Percentiles rank a stretch among this genome's conserved stretches.
These are phyloP conservation scores for Trypanosoma conorhini DNA, from an alignment of 208 protist genomes.

Conservation along the genomic window DNA sequence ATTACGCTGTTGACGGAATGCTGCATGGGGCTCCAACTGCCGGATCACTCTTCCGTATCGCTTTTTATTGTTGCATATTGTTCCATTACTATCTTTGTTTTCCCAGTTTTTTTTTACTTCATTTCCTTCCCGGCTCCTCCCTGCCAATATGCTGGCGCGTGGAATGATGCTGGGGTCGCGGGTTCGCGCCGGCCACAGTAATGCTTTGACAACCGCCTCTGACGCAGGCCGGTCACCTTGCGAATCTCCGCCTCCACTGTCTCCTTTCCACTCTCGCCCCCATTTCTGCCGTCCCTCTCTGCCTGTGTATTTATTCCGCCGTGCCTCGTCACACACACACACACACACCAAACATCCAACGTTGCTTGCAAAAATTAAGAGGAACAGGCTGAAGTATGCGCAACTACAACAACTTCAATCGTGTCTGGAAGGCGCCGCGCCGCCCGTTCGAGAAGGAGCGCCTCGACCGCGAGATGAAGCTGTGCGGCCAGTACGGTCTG, in stretches of 20 bases:
- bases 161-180: neutral
- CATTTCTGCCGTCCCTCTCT: neutral
- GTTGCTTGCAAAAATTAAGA: constrained; percentile 2
- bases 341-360: neutral
- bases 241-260: no score
- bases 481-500: constrained; percentile 99
- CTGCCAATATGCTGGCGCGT: neutral
- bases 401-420: constrained; percentile 97
- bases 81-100: constrained; percentile 2
- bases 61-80: constrained; percentile 5
- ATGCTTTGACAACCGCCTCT: neutral
- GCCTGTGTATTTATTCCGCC: neutral
- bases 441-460: constrained; percentile 99
- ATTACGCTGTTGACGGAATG: neutral
- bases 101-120: constrained; percentile 8
- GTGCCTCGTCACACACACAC: neutral
- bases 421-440: constrained; percentile 97
- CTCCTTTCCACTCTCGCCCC: no score
- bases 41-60: neutral
- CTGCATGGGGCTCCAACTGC: neutral
- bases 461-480: constrained; percentile 99
- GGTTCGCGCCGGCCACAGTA: neutral
- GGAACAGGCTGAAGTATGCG: constrained; percentile 52
- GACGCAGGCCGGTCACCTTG: no score
- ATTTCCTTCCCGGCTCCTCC: neutral